Conservation (phyloP, 2,329 filamentous ascomycete genomes). For the Myriangium duriaei region DNA sequence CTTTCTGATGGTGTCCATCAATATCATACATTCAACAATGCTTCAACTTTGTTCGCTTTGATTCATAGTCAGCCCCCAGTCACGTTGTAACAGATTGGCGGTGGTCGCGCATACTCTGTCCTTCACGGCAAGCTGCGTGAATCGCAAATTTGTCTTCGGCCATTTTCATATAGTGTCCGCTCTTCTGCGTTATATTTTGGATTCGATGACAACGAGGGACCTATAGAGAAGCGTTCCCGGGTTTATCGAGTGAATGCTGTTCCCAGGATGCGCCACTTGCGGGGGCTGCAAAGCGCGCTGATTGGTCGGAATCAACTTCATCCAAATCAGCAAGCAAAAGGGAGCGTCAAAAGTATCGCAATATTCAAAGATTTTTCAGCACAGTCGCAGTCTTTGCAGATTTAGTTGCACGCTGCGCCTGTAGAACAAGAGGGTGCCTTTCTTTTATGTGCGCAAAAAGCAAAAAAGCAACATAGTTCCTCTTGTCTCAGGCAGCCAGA, state of each 20-base stretch:
- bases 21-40: constrained; percentile 52
- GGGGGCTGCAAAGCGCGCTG: neutral
- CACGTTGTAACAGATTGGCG: constrained; percentile 7
- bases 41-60: constrained; percentile 58
- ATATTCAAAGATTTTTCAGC: too few species aligned
- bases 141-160: constrained; percentile 59
- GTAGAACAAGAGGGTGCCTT: too few species aligned
- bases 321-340: too few species aligned
- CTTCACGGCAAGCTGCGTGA: constrained; percentile 76
- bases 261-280: neutral
- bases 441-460: too few species aligned
- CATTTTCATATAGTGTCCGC: neutral
- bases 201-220: neutral
- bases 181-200: neutral
- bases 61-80: constrained; percentile 11
- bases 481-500: too few species aligned
- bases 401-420: too few species aligned
- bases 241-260: neutral
- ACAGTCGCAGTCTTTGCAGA: too few species aligned
- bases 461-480: too few species aligned
- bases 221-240: neutral
- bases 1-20: too few species aligned
- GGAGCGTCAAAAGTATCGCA: too few species aligned
- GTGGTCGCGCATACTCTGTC: constrained; percentile 50
- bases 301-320: neutral